Percentiles rank a stretch among this genome's conserved stretches.
Conservation (phyloP, 2,329 filamentous ascomycete species). For the Dendrostoma leiphaemia region DNA sequence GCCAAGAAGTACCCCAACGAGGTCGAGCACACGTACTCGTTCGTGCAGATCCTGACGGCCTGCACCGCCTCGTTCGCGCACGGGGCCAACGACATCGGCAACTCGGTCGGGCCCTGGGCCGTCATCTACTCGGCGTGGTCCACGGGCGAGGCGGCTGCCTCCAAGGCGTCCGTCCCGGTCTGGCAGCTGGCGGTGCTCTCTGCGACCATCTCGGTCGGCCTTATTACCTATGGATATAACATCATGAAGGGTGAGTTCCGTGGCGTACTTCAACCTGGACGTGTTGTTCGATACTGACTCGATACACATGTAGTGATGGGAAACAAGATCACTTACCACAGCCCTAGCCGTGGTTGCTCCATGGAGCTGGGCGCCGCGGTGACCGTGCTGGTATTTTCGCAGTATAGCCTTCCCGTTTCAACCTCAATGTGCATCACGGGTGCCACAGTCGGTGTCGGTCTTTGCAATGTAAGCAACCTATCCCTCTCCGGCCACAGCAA, state of each 20-base stretch:
- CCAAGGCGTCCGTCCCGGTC: slow-evolving; percentile 65
- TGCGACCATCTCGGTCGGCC: slow-evolving; percentile 61
- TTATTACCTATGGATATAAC: slow-evolving; percentile 77
- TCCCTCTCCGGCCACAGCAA: too few species aligned
- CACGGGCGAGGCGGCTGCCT: slow-evolving; percentile 57
- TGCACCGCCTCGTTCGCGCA: slow-evolving; percentile 74
- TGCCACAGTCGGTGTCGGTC: slow-evolving; percentile 73
- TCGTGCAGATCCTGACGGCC: slow-evolving; percentile 64
- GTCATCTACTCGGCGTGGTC: slow-evolving; percentile 68
- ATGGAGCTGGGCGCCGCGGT: slow-evolving; percentile 82
- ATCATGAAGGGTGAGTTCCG: slow-evolving; percentile 69
- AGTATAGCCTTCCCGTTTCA: slow-evolving; percentile 72
- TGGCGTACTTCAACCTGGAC: too few species aligned
- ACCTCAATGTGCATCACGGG: slow-evolving; percentile 80
- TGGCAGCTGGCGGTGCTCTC: slow-evolving; percentile 76
- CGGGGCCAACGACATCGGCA: slow-evolving; percentile 75
- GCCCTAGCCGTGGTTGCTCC: slow-evolving; percentile 55
- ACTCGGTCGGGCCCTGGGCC: slow-evolving; percentile 68
- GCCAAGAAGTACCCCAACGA: slow-evolving; percentile 68
- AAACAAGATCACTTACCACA: slow-evolving; percentile 75
- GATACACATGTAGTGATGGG: slow-evolving; percentile 60
- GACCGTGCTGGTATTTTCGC: slow-evolving; percentile 73
- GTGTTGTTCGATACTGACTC: slow-evolving; percentile 12
- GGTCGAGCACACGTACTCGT: slow-evolving; percentile 68
- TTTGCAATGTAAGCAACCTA: too few species aligned